These are phyloP conservation scores for Bruguiera parviflora DNA, from an alignment of 345 rosid species.

Conservation along the genomic window DNA sequence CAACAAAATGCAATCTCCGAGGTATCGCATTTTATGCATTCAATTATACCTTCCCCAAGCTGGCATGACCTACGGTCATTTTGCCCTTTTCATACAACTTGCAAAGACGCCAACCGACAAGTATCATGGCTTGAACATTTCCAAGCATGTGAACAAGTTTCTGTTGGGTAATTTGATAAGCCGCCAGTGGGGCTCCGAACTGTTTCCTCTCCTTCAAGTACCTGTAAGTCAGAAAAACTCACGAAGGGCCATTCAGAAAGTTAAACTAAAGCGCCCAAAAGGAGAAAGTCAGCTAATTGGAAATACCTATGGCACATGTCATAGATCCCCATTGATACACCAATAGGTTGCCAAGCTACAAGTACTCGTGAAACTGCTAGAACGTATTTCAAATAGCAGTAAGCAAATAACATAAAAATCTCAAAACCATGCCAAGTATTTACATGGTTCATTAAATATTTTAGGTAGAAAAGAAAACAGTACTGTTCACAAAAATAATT, in stretches of 20 bases:
- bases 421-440: too few species aligned
- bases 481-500: too few species aligned
- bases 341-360: slow-evolving; percentile 97
- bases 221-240: slow-evolving; percentile 37
- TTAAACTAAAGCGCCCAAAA: background rate
- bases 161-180: slow-evolving; percentile 88
- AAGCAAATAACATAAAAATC: slow-evolving; percentile 3
- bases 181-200: slow-evolving; percentile 95
- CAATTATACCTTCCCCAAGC: slow-evolving; percentile 83
- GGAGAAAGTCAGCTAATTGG: background rate
- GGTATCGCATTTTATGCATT: background rate
- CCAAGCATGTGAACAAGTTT: slow-evolving; percentile 88
- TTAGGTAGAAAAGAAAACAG: too few species aligned
- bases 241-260: background rate
- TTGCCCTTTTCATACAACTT: slow-evolving; percentile 74
- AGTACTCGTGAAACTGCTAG: slow-evolving; percentile 91
- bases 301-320: slow-evolving; percentile 92
- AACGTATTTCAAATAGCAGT: slow-evolving; percentile 42
- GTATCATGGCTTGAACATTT: slow-evolving; percentile 83
- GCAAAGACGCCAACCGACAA: slow-evolving; percentile 97
- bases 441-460: too few species aligned
- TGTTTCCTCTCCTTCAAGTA: slow-evolving; percentile 91
- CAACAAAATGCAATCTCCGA: background rate
- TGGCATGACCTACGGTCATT: slow-evolving; percentile 94
- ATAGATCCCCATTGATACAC: slow-evolving; percentile 89